Base-by-base conservation (phyloP, 78 protist species). In the Chrysochromulina tobinii region DNA sequence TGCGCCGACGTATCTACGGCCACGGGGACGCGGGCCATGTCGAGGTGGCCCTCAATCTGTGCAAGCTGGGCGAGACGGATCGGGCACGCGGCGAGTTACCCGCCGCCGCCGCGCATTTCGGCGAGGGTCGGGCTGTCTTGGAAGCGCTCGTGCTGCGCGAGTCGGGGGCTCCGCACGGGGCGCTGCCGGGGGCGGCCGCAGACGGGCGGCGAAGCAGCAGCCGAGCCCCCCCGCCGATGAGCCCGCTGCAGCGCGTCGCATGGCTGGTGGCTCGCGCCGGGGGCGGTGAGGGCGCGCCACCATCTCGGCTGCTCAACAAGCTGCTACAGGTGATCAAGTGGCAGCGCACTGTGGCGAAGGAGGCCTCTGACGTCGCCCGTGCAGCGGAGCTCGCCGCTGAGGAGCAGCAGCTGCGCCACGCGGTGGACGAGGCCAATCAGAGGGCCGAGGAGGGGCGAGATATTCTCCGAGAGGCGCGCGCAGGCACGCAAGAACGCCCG, bases 1-100 rank as follows among this genome's bases (percentile, higher is more conserved):
- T 75, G 83, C 83, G 83, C 58, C 83, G 83, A 57, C 83, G 14
- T 3, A 75, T 75, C 83, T 75, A 75, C 57, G 83, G 58, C 50
- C 51, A 68, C 27, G 21, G 57, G 58, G 83, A 57, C 83, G 83
- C 4, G 25, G 38, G 38, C 38, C 83, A 75, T 57, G 58, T 50
- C 25, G 83, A 75, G 83, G 23, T 75, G 27, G 83, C 83, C 58
- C 83, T 75, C 83, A 75, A 75, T 14, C 17, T 75, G 20, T 54
- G 57, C 83, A 75, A 75, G 83, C 83, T 75, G 57, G 83, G 83
- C 58, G 83, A 75, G 83, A 11, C 27, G 27, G 83, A 75, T 21
- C 83, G 83, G 17, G 83, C 83, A 23, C 54, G 83, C 3, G 83
- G 83, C 57, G 51, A 8, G 3, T 4, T 75, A 1, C 25, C 8